Evolutionary conservation across 2,329 filamentous ascomycete genomes (phyloP).

Genomic region (Chlorencoelia australis): DNA sequence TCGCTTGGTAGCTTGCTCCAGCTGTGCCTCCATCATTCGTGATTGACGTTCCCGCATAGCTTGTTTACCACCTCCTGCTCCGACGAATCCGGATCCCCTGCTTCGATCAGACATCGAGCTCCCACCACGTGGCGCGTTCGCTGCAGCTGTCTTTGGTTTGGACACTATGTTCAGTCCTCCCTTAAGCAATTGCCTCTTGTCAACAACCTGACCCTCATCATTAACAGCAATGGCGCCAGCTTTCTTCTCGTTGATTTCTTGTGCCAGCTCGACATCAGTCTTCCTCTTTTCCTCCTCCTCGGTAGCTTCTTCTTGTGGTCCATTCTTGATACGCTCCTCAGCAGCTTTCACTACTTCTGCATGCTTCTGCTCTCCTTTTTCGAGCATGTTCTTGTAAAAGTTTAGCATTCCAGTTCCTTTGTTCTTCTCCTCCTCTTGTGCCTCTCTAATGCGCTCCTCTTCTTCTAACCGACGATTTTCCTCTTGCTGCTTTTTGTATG

Average conservation of each 20-base stretch:
- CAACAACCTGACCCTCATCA: slow-evolving; percentile 73
- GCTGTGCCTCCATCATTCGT: slow-evolving; percentile 67
- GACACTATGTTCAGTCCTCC: slow-evolving; percentile 65
- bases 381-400: slow-evolving; percentile 67
- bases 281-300: slow-evolving; percentile 36
- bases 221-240: slow-evolving; percentile 58
- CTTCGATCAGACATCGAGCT: slow-evolving; percentile 17
- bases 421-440: slow-evolving; percentile 53
- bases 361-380: slow-evolving; percentile 60
- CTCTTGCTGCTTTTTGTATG: slow-evolving; percentile 73
- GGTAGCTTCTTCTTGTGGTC: slow-evolving; percentile 29
- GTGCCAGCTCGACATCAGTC: slow-evolving; percentile 53
- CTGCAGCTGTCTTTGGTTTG: slow-evolving; percentile 43
- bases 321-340: slow-evolving; percentile 40
- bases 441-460: slow-evolving; percentile 58
- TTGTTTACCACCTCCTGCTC: slow-evolving; percentile 43
- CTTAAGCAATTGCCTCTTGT: slow-evolving; percentile 69
- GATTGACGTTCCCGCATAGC: slow-evolving; percentile 68
- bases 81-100: slow-evolving; percentile 30
- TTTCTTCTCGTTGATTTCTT: slow-evolving; percentile 52
- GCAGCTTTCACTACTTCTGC: slow-evolving; percentile 60
- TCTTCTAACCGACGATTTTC: slow-evolving; percentile 61
- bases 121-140: slow-evolving; percentile 10
- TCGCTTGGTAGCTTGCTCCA: slow-evolving; percentile 63
- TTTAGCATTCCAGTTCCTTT: slow-evolving; percentile 62